A percentile compares a stretch with the other conserved stretches of the same genome.
These are phyloP conservation scores for Ganoderma lingzhi DNA, from an alignment of 1,284 basidiomycete genomes.

Conservation along the genomic window DNA sequence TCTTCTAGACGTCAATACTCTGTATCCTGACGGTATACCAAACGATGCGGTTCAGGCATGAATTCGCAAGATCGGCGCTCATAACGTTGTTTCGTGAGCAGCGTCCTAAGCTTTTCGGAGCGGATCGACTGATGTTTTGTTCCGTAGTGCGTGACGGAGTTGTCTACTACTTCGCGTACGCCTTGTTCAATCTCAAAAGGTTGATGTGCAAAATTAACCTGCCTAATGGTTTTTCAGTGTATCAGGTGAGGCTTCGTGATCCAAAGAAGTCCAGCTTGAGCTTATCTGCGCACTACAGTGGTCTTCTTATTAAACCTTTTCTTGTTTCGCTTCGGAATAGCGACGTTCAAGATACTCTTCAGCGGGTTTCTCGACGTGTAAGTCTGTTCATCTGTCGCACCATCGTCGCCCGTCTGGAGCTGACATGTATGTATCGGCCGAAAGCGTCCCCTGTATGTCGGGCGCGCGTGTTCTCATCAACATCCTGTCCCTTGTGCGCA, in stretches of 20 bases:
- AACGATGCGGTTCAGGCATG: conserved; percentile 8
- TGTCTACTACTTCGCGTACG: conserved; percentile 7
- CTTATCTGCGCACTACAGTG: background rate
- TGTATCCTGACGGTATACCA: conserved; percentile 9
- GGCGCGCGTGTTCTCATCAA: conserved; percentile 19
- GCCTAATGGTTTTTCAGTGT: background rate
- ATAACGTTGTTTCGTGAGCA: background rate
- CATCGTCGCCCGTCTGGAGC: background rate
- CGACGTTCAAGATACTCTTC: conserved; percentile 14
- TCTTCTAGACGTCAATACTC: conserved; percentile 4
- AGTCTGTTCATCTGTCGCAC: background rate
- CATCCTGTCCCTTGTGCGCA: conserved; percentile 16
- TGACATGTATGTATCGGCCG: background rate
- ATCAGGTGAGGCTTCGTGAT: background rate
- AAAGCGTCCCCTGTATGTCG: conserved; percentile 19
- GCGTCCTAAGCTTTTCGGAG: background rate
- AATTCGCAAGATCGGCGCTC: background rate
- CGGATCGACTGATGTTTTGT: background rate
- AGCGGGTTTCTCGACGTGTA: conserved; percentile 18
- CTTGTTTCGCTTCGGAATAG: conserved; percentile 10
- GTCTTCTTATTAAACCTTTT: conserved; percentile 19
- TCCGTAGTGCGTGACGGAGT: background rate
- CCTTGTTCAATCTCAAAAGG: background rate
- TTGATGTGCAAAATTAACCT: background rate
- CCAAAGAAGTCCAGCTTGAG: too few relatives aligned